Evolutionary conservation across 257 asterid species (phyloP).

Genomic region (Scutellaria barbata): DNA sequence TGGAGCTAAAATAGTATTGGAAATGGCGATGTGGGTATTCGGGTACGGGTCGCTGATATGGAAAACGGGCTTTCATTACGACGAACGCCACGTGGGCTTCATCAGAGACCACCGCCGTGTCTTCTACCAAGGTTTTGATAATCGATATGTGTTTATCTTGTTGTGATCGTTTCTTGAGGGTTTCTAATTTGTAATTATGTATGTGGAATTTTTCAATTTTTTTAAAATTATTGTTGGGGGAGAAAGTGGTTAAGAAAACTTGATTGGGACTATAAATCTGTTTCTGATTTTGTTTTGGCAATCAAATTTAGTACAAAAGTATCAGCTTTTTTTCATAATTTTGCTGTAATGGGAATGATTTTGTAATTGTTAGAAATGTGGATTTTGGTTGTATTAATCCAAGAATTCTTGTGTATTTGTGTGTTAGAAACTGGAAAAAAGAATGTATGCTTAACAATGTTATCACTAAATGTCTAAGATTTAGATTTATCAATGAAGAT

Average conservation of each 20-base stretch:
- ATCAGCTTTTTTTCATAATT: slow-evolving; percentile 13
- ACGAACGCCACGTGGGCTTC: slow-evolving; percentile 84
- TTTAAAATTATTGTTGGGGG: not conserved
- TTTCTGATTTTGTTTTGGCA: not conserved
- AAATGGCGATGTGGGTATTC: slow-evolving; percentile 94
- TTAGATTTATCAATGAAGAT: not conserved
- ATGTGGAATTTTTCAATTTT: not conserved
- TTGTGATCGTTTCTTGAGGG: not conserved
- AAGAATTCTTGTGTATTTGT: not conserved
- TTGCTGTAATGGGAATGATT: not conserved
- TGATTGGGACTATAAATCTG: not conserved
- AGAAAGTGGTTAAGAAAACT: not conserved
- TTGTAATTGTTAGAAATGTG: not conserved
- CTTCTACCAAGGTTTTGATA: slow-evolving; percentile 76
- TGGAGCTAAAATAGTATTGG: not conserved
- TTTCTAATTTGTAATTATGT: not conserved
- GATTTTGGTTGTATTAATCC: not conserved
- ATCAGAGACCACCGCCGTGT: slow-evolving; percentile 88
- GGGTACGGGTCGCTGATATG: slow-evolving; percentile 97
- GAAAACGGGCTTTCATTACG: slow-evolving; percentile 83
- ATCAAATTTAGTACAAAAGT: not conserved
- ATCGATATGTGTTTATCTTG: not conserved
- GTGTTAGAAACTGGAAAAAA: not conserved
- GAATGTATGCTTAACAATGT: not conserved
- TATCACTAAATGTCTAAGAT: not conserved